These are phyloP conservation scores for Colletotrichum chlorophyti DNA, from an alignment of 2,329 filamentous ascomycete species.

Conservation along the genomic window DNA sequence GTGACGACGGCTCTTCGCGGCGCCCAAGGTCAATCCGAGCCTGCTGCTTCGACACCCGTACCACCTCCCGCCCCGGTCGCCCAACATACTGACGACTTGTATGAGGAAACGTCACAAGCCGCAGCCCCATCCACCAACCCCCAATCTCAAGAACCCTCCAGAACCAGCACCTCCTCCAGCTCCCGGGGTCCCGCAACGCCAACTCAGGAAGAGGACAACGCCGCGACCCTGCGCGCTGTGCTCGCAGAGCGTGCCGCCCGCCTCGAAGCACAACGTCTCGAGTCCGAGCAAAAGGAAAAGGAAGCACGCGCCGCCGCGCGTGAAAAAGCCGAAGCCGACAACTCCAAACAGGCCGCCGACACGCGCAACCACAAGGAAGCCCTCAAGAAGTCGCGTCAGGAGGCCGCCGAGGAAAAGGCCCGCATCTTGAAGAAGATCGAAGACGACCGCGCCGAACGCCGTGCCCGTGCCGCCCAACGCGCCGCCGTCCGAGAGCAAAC, in stretches of 20 bases:
- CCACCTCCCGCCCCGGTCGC: background rate
- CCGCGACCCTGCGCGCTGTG: conserved; percentile 40
- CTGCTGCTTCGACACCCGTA: background rate
- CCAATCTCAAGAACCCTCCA: conserved; percentile 17
- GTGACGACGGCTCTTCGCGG: conserved; percentile 47
- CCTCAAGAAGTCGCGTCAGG: conserved; percentile 68
- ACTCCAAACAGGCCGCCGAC: conserved; percentile 35
- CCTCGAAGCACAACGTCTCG: conserved; percentile 48
- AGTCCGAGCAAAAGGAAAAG: conserved; percentile 54
- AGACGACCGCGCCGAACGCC: conserved; percentile 75
- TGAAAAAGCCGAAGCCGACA: conserved; percentile 48
- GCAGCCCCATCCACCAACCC: background rate
- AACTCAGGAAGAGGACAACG: conserved; percentile 29
- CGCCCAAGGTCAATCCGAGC: conserved; percentile 6
- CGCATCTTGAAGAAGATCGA: conserved; percentile 79
- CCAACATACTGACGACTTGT: background rate
- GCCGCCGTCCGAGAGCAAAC: conserved; percentile 46
- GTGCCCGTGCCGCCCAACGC: conserved; percentile 58
- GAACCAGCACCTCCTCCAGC: conserved; percentile 26
- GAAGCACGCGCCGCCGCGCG: conserved; percentile 56
- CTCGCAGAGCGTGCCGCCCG: conserved; percentile 58
- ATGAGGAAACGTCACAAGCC: background rate
- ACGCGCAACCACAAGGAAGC: conserved; percentile 58
- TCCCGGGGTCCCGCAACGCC: conserved; percentile 36
- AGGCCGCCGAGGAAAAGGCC: conserved; percentile 72